These are phyloP conservation scores for Spinellus fusiger DNA, from an alignment of 192 early-diverging fungal species.

Conservation along the genomic window DNA sequence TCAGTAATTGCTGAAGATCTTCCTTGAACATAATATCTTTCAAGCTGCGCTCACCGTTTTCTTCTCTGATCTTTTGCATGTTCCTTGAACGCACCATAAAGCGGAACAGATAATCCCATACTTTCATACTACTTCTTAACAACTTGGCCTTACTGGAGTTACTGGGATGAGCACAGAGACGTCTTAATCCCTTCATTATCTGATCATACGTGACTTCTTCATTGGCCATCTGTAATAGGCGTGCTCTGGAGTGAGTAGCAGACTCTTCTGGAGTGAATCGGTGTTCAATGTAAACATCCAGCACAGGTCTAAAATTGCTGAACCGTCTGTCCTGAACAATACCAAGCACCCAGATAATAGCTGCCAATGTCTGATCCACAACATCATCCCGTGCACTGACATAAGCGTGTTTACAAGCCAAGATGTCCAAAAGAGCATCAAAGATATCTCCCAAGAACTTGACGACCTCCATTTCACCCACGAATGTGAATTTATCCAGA, in stretches of 20 bases:
- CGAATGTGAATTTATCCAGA: constrained; percentile 46
- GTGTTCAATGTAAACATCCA: constrained; percentile 57
- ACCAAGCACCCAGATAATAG: constrained; percentile 49
- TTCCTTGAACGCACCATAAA: constrained; percentile 46
- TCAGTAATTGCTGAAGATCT: constrained; percentile 37
- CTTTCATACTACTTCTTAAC: constrained; percentile 52
- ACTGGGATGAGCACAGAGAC: constrained; percentile 24
- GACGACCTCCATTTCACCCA: constrained; percentile 62
- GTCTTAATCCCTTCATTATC: constrained; percentile 35
- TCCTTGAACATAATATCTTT: constrained; percentile 36
- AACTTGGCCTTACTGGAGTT: constrained; percentile 32
- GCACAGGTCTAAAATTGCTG: constrained; percentile 44
- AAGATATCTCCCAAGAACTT: constrained; percentile 62
- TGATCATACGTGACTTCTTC: constrained; percentile 18
- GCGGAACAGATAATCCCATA: constrained; percentile 55
- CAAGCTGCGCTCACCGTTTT: constrained; percentile 11
- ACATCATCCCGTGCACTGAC: constrained; percentile 13
- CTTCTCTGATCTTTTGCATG: constrained; percentile 22
- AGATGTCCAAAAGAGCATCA: constrained; percentile 55
- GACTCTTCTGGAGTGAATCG: constrained; percentile 29
- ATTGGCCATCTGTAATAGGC: neutral
- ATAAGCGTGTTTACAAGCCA: constrained; percentile 28
- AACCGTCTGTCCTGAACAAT: constrained; percentile 60
- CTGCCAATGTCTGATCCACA: constrained; percentile 40
- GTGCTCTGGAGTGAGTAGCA: neutral